phyloP scores from a whole-genome alignment of 495 filamentous ascomycete genomes.

The Letharia columbiana region DNA sequence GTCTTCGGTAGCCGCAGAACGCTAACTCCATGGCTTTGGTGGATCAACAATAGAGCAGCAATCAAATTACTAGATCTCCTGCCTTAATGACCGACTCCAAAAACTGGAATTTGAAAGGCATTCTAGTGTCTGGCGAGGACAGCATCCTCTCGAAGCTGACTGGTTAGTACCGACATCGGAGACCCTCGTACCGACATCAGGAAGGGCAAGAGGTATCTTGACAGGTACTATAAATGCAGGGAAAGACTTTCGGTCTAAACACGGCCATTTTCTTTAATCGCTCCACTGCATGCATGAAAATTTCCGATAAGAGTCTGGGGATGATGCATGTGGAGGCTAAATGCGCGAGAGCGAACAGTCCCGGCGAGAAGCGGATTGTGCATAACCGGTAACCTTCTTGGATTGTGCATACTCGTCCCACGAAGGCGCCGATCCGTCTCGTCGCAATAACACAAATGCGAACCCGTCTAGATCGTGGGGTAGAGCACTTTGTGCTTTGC shows the following conservation, averaged over 20 bases:
- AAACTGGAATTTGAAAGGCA: background rate
- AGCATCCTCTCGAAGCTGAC: background rate
- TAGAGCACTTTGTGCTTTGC: background rate
- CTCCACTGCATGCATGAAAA: background rate
- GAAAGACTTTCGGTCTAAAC: no score
- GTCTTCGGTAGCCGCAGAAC: background rate
- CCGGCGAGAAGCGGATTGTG: background rate
- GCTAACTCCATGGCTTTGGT: background rate
- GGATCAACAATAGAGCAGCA: background rate
- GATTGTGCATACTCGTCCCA: background rate
- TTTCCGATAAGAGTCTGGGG: background rate
- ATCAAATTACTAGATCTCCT: background rate
- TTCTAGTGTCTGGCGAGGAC: background rate
- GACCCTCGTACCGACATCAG: background rate
- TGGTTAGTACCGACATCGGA: background rate
- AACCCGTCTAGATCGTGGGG: background rate
- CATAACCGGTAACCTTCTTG: background rate
- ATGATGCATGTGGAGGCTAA: background rate
- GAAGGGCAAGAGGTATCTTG: background rate
- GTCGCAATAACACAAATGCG: background rate
- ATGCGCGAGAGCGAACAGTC: background rate
- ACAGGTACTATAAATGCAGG: background rate
- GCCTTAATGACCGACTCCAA: background rate
- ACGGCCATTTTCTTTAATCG: no score
- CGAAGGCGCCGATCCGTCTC: no score